Conservation (phyloP, 2,329 filamentous ascomycete genomes). For the Neonectria neomacrospora region DNA sequence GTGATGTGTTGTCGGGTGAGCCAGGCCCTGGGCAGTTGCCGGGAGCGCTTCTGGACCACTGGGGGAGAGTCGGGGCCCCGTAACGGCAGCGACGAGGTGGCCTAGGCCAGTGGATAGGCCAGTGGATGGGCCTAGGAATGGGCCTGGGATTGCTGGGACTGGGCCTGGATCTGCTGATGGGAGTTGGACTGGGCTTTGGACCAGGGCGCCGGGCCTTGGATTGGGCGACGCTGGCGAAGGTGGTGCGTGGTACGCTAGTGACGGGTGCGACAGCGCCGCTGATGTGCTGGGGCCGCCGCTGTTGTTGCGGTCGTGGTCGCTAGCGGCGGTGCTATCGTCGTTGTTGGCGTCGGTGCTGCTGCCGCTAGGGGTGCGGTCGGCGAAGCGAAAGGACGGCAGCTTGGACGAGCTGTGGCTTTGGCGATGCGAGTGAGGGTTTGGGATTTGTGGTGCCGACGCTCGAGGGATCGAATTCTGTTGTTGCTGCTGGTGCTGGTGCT, state of each 20-base stretch:
- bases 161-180: slow-evolving; percentile 36
- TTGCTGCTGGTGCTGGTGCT: slow-evolving; percentile 21
- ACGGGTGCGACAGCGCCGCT: slow-evolving; percentile 37
- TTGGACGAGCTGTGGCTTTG: slow-evolving; percentile 66
- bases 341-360: slow-evolving; percentile 42
- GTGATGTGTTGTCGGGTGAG: slow-evolving; percentile 43
- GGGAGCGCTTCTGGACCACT: slow-evolving; percentile 31
- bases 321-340: slow-evolving; percentile 35
- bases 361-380: slow-evolving; percentile 54
- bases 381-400: slow-evolving; percentile 65
- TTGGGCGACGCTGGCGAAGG: slow-evolving; percentile 45
- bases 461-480: slow-evolving; percentile 13
- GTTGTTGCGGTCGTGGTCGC: slow-evolving; percentile 29
- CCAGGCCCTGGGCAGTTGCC: slow-evolving; percentile 32
- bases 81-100: slow-evolving; percentile 14
- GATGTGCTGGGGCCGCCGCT: slow-evolving; percentile 37
- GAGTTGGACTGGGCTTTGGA: slow-evolving; percentile 20
- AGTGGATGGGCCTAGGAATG: slow-evolving; percentile 30
- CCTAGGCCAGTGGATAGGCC: slow-evolving; percentile 24
- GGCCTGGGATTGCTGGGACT: slow-evolving; percentile 31
- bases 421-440: slow-evolving; percentile 58
- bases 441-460: slow-evolving; percentile 25
- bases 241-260: slow-evolving; percentile 33
- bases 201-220: slow-evolving; percentile 37
- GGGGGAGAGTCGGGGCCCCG: slow-evolving; percentile 23